Percentiles rank a stretch among this genome's conserved stretches.
phyloP scores from a whole-genome alignment of 257 asterid species.

The Solanum pinnatisectum region DNA sequence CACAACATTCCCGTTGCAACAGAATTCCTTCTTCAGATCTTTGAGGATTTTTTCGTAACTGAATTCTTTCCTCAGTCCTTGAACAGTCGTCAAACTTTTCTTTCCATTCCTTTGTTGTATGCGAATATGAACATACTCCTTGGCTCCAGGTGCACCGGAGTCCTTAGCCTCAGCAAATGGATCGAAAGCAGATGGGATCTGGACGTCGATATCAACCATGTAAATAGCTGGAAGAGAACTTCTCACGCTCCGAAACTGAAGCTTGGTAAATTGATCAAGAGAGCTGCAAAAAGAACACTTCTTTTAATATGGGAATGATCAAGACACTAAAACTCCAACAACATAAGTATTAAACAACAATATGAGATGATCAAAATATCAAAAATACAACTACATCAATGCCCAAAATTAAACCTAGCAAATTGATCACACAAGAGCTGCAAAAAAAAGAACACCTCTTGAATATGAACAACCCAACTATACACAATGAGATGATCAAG shows the following conservation, averaged over 20 bases:
- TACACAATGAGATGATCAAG: background rate
- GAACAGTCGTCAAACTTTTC: constrained; percentile 68
- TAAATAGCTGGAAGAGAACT: constrained; percentile 16
- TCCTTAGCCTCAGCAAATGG: constrained; percentile 78
- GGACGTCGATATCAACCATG: constrained; percentile 66
- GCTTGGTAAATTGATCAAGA: background rate
- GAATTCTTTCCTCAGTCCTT: constrained; percentile 59
- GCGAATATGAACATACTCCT: constrained; percentile 80
- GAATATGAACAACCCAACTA: background rate
- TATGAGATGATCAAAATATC: background rate
- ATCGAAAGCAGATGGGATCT: constrained; percentile 58
- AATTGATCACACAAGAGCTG: background rate
- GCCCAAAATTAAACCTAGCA: background rate
- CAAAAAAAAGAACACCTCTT: background rate
- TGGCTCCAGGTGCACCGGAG: constrained; percentile 46
- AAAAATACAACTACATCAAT: background rate
- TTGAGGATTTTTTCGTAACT: constrained; percentile 77
- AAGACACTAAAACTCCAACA: background rate
- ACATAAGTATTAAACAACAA: background rate
- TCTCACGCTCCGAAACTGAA: background rate
- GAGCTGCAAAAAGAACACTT: background rate
- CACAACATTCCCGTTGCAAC: constrained; percentile 87
- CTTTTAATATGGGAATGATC: background rate
- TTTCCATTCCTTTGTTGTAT: constrained; percentile 88
- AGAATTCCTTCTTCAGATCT: constrained; percentile 65